Percentiles rank a stretch among this genome's conserved stretches.
Conservation (phyloP, 2,329 filamentous ascomycete species). For the Corynespora cassiicola region DNA sequence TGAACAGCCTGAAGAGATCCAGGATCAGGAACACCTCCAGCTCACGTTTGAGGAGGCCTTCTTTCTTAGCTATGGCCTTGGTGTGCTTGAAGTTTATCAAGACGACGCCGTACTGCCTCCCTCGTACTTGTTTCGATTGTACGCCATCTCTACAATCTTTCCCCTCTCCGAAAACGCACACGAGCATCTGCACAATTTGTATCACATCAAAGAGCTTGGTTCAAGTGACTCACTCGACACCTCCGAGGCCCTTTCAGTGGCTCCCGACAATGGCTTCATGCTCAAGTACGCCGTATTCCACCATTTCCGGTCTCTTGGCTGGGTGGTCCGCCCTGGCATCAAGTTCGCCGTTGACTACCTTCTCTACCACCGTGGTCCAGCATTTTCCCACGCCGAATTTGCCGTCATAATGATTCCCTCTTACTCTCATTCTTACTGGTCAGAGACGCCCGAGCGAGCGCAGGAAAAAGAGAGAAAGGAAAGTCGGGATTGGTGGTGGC, state of each 20-base stretch:
- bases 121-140: slow-evolving; percentile 60
- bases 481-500: slow-evolving; percentile 74
- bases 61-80: slow-evolving; percentile 83
- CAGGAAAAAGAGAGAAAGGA: slow-evolving; percentile 61
- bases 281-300: slow-evolving; percentile 91
- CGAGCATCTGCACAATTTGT: too few species aligned
- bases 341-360: slow-evolving; percentile 96
- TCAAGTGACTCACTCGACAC: slow-evolving; percentile 3
- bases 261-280: slow-evolving; percentile 83
- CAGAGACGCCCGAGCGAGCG: slow-evolving; percentile 52
- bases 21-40: slow-evolving; percentile 82
- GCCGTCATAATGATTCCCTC: slow-evolving; percentile 84
- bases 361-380: slow-evolving; percentile 91
- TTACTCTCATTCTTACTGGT: slow-evolving; percentile 78
- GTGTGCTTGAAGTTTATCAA: slow-evolving; percentile 68
- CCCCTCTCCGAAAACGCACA: slow-evolving; percentile 14
- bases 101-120: slow-evolving; percentile 55
- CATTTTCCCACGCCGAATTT: slow-evolving; percentile 95
- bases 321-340: slow-evolving; percentile 89
- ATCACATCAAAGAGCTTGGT: too few species aligned
- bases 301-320: slow-evolving; percentile 93
- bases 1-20: slow-evolving; percentile 19
- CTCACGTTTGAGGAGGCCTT: slow-evolving; percentile 89
- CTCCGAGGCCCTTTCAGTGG: slow-evolving; percentile 48
- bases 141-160: slow-evolving; percentile 35